Evolutionary conservation across 2,329 filamentous ascomycete species (phyloP).

Genomic region (Pseudogymnoascus sp.): DNA sequence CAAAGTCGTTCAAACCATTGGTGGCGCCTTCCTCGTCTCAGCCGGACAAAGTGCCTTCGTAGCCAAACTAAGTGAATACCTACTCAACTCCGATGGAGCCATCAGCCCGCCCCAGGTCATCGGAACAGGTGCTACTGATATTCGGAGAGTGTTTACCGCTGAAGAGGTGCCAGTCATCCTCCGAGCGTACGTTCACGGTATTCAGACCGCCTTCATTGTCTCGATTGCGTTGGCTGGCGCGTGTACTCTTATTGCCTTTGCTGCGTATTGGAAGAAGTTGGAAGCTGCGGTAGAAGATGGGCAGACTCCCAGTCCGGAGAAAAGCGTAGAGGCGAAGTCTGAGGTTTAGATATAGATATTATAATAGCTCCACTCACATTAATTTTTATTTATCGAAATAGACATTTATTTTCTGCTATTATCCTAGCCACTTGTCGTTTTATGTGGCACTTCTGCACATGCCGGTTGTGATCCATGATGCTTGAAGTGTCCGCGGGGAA

Average conservation of each 20-base stretch:
- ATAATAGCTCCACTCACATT: neutral
- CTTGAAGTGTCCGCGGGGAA: too few species aligned
- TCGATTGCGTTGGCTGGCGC: constrained; percentile 22
- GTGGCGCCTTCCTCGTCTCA: constrained; percentile 49
- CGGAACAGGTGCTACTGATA: constrained; percentile 35
- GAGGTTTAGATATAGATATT: neutral
- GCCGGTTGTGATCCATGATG: too few species aligned
- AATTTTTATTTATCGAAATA: neutral
- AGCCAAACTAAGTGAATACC: constrained; percentile 20
- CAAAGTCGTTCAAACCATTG: constrained; percentile 49
- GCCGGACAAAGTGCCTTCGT: constrained; percentile 45
- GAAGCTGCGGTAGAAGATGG: neutral
- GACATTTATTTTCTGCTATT: neutral
- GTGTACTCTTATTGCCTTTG: neutral
- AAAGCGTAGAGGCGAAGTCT: neutral
- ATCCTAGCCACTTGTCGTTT: neutral
- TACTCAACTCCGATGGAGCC: constrained; percentile 24
- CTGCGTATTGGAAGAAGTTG: neutral
- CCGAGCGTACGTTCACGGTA: constrained; percentile 30
- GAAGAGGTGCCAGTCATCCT: constrained; percentile 32
- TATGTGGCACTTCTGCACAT: neutral
- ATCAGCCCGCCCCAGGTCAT: constrained; percentile 30
- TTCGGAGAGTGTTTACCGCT: constrained; percentile 29
- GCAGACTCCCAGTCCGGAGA: neutral
- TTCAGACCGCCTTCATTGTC: constrained; percentile 22